Base-by-base conservation (phyloP, 129 eudicot species). In the Solidago caesia region DNA sequence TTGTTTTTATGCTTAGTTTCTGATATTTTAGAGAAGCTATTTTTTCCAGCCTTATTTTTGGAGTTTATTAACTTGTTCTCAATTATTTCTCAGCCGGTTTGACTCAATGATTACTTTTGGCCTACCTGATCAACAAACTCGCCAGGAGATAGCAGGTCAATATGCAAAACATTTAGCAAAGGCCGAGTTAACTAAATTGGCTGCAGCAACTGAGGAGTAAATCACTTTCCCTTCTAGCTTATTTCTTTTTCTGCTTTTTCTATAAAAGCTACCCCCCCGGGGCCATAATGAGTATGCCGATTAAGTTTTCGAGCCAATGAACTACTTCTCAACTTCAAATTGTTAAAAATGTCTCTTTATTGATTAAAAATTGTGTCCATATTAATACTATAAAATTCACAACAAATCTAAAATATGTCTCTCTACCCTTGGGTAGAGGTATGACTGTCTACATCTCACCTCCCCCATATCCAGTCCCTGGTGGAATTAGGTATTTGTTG, bases 51-150 rank as follows among this genome's bases (percentile, higher is more conserved):
- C 25, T 10, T 15, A 10, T 14, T 74, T 75, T 53, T 46, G 53
- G 70, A 43, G 46, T 48, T 56, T 25, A 45, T 29, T 82, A n/a
- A 80, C 52, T 9, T 29, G n/a, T 33, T 65, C 58, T 60, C 47
- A 72, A 42, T 64, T 75, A 75, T 60, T 79, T 79, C 55, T 44
- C 85, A 91, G 99, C 41, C 97, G 99, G 45, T 94, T 94, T 85
- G 99, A 94, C 83, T 85, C 93, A 9, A 94, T 94, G 96, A 94
- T 94, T 44, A 82, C 81, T 15, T 94, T 94, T 68, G 96, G 88
- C 60, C 82, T 94, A 67, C 99, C 99, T 42, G 97, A 94, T 75
- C 89, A 90, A 68, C 87, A 76, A 72, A 88, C 95, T 76, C 97
- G 98, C 51, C 88, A 85, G 75, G 93, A 89, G 64, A 94, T 94